A percentile compares a stretch with the other conserved stretches of the same genome.
Evolutionary conservation across 2,329 filamentous ascomycete genomes (phyloP).

Genomic region (Epichloe sibirici): DNA sequence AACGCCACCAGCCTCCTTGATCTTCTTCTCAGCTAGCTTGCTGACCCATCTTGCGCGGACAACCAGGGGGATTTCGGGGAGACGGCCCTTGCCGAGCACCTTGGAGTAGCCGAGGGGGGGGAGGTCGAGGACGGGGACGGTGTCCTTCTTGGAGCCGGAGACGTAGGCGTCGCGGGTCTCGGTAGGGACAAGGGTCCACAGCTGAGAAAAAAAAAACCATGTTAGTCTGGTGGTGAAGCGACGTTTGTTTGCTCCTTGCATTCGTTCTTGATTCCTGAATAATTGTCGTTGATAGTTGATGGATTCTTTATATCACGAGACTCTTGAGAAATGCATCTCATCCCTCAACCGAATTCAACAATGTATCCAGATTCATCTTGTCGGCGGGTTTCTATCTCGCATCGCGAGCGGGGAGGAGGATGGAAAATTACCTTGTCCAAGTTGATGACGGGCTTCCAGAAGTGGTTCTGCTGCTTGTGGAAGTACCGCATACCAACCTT

Average conservation of each 20-base stretch:
- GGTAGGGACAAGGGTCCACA: slow-evolving; percentile 86
- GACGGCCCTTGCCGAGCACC: slow-evolving; percentile 94
- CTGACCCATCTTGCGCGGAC: slow-evolving; percentile 92
- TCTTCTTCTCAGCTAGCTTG: slow-evolving; percentile 96
- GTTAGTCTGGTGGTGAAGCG: slow-evolving; percentile 15
- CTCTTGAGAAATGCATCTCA: neutral
- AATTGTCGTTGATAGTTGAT: too few species aligned
- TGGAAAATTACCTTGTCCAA: slow-evolving; percentile 69
- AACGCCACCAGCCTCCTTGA: slow-evolving; percentile 93
- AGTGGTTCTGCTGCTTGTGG: slow-evolving; percentile 90
- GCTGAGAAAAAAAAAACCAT: slow-evolving; percentile 35
- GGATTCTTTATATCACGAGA: too few species aligned
- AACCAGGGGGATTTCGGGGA: slow-evolving; percentile 86
- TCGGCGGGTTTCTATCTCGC: neutral
- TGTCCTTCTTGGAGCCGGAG: slow-evolving; percentile 67
- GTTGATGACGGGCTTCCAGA: slow-evolving; percentile 99
- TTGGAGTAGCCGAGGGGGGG: slow-evolving; percentile 93
- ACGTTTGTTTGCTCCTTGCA: neutral
- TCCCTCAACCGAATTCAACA: neutral
- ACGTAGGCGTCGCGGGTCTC: slow-evolving; percentile 94
- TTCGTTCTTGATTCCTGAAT: neutral
- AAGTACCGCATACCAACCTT: slow-evolving; percentile 94
- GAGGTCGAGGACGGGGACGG: slow-evolving; percentile 95
- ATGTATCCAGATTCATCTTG: neutral
- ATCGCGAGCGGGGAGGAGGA: slow-evolving; percentile 2